Evolutionary conservation across 805 yeast species (phyloP).

Genomic region (Candida ovalis): DNA sequence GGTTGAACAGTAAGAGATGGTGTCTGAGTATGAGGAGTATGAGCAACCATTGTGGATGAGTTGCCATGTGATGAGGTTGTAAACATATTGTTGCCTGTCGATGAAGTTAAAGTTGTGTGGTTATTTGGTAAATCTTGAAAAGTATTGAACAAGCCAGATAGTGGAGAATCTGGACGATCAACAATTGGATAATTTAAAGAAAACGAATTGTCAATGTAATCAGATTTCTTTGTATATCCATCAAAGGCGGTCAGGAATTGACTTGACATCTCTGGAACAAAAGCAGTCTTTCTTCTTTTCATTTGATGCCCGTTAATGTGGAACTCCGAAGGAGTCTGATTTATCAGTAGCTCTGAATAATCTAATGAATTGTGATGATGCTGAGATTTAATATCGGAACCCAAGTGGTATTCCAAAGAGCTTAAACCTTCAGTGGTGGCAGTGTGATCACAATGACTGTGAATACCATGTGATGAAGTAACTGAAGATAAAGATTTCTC

Average conservation of each 20-base stretch:
- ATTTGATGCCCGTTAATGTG: background rate
- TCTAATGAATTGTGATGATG: constrained; percentile 14
- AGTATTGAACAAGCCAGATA: constrained; percentile 20
- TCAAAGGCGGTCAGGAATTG: constrained; percentile 18
- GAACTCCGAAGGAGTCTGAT: background rate
- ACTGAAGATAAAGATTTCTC: background rate
- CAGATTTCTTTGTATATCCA: constrained; percentile 16
- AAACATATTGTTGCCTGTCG: background rate
- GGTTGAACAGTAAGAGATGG: background rate
- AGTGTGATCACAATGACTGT: background rate
- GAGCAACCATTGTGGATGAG: background rate
- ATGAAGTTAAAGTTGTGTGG: background rate
- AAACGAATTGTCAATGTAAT: constrained; percentile 7
- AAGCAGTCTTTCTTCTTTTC: constrained; percentile 12
- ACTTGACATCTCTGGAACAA: constrained; percentile 9
- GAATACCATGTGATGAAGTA: background rate
- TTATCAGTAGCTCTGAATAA: constrained; percentile 13
- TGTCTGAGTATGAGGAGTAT: background rate
- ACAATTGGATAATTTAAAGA: constrained; percentile 10
- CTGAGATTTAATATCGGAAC: constrained; percentile 8
- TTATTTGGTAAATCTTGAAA: constrained; percentile 13
- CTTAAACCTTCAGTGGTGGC: constrained; percentile 7
- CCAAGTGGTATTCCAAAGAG: constrained; percentile 17
- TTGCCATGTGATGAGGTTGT: background rate
- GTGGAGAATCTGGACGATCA: constrained; percentile 18